These are phyloP conservation scores for Melampsora larici-populina DNA, from an alignment of 1,284 basidiomycete species.

Conservation along the genomic window DNA sequence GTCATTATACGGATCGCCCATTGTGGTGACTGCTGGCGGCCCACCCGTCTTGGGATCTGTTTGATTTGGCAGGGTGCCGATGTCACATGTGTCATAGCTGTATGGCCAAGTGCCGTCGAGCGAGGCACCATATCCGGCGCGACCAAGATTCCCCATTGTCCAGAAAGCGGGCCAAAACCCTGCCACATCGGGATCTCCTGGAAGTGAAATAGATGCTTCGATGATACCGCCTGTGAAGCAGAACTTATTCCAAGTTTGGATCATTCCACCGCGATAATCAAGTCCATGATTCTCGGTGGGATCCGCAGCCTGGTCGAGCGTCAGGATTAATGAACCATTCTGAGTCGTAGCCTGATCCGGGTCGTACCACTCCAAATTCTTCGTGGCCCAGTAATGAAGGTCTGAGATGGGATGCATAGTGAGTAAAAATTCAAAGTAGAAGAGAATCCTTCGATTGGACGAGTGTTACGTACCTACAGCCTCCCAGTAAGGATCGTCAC, in stretches of 20 bases:
- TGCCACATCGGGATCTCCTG: conserved; percentile 59
- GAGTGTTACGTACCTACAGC: conserved; percentile 52
- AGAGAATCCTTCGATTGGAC: neutral
- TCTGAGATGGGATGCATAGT: conserved; percentile 70
- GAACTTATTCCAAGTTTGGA: conserved; percentile 67
- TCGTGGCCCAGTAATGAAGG: conserved; percentile 67
- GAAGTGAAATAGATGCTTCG: conserved; percentile 69
- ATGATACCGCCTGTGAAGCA: conserved; percentile 84
- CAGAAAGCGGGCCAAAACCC: conserved; percentile 76
- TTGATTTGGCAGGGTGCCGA: conserved; percentile 80
- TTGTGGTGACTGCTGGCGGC: conserved; percentile 46
- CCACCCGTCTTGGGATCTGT: conserved; percentile 55
- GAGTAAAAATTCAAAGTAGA: conserved; percentile 2
- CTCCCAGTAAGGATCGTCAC: conserved; percentile 58
- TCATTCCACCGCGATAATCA: conserved; percentile 63
- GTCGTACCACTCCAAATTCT: conserved; percentile 72
- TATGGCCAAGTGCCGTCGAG: conserved; percentile 78
- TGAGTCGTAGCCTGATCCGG: conserved; percentile 74
- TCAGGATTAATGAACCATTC: conserved; percentile 75
- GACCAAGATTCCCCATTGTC: conserved; percentile 87
- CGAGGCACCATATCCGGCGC: conserved; percentile 75
- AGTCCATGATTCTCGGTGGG: conserved; percentile 63
- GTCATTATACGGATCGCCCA: conserved; percentile 47
- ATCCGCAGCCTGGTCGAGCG: conserved; percentile 59
- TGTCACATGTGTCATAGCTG: conserved; percentile 66